Base-by-base conservation (phyloP, 2,329 filamentous ascomycete genomes). In the Colletotrichum plurivorum region DNA sequence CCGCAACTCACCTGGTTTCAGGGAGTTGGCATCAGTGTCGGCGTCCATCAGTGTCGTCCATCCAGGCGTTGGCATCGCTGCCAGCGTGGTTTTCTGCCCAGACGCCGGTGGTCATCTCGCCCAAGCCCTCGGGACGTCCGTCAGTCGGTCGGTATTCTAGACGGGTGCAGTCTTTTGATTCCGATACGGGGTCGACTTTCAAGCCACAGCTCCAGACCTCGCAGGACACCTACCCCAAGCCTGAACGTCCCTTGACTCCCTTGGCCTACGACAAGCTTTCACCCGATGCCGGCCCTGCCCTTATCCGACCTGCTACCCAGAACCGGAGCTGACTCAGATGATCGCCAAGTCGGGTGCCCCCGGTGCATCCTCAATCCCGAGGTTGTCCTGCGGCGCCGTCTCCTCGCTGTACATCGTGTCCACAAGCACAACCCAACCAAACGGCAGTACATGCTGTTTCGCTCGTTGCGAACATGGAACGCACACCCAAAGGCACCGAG, bases 201-300 rank as follows among this genome's bases (percentile, higher is more conserved):
- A 36, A 36, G 31, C 7, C 31, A 36, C 7, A 9, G 31, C 31
- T 36, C 31, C 31, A 36, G 31, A 36, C 31, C 31, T 36, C 31
- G 31, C 31, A 36, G 31, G 3, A 10, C 31, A 36, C 31, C 8
- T 31, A 51, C 18, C 27, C 22, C 61, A 31, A 45, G 13, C 22
- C 22, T 36, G 9, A 15, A 10, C n/a, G 7, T 27, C 15, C n/a
- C 10, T 3, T 46, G 16, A 7, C 54, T 25, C 53, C 25, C 61
- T 67, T 67, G 55, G 63, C 63, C 18, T 22, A 41, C 39, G 52
- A 57, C 63, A 70, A 58, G 67, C 67, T 61, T 67, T 57, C 41
- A 18, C 54, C 48, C 43, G 43, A 49, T 60, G 43, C 49, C 66
- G 18, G 15, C 55, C 36, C 54, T 55, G 31, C n/a, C 36, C 15